Evolutionary conservation across 1,284 basidiomycete species (phyloP), one percentile per base, ranked within the genome.

Genomic region (Boletus semigastroideus): DNA sequence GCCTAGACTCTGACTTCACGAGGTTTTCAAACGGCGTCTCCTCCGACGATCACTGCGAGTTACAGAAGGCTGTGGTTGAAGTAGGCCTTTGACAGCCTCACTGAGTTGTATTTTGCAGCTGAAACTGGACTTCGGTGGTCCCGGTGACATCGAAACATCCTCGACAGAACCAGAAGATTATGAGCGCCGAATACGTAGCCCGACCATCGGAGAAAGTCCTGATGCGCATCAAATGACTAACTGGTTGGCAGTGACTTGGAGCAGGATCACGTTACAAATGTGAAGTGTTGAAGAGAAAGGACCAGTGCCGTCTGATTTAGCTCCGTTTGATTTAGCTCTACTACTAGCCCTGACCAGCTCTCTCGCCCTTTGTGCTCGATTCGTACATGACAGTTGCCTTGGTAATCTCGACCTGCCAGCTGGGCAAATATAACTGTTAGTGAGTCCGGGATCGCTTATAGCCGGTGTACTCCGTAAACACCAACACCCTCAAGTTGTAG

Each of bases 221-320:
- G 56, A 59, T 56, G 37, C 12, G 37, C 20, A 47, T 58, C 55
- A 51, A n/a, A 31, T 31, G 20, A 42, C 22, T 31, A 19, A 46
- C 33, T 16, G 9, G 42, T 30, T 42, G 59, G 58, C 58, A 13
- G 60, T 61, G 58, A 53, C 38, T 17, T 9, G 39, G n/a, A n/a
- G 42, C 38, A 16, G 9, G 34, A 30, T 47, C 43, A 43, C 46
- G 33, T 27, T 12, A 16, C 34, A 14, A 36, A 4, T 4, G 16
- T 36, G 27, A 28, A 41, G n/a, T 25, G 20, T 7, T 22, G 13
- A 30, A 25, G 10, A 10, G 33, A n/a, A n/a, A 20, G 28, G 19
- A 12, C 47, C 47, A 12, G 43, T 48, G 31, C 39, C 8, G 10
- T 36, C n/a, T 36, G 34, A 36, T 9, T n/a, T 14, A n/a, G n/a